Base-by-base conservation (phyloP, 352 stramenopile genomes). In the Pythium brassicae region DNA sequence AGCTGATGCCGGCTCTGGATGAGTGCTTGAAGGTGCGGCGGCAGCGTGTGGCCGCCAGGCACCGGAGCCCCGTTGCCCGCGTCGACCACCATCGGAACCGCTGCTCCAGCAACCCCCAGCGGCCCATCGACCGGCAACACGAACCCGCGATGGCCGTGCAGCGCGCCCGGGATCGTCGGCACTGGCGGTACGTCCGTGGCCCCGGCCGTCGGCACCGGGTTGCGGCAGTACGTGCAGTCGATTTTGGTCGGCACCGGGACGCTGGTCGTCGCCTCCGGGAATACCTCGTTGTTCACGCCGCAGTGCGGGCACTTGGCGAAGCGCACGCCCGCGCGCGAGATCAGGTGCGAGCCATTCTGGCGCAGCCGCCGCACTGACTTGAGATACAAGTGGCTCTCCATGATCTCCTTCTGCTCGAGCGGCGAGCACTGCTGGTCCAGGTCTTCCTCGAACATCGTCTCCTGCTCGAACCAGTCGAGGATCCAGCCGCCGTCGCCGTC, bases 361-460 rank as follows among this genome's bases (percentile, higher is more conserved):
- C 69, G 71, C 29, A 93, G 37, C n/a, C 37, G 58, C 3, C 66
- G 73, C n/a, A 89, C 44, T 14, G 85, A 79, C 52, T 94, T 92
- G 17, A 76, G 61, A 63, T 93, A 92, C 10, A 56, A 67, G 60
- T 92, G 75, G 39, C 62, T 81, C 35, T 87, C 77, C 59, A 87
- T 69, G 59, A 89, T 82, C 50, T 93, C 83, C 52, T 85, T 68
- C 44, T 92, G 80, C 57, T 94, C 85, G 14, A 57, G 57, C 20
- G 62, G 75, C 11, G 80, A 74, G 61, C 83, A 92, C 53, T 87
- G 73, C 58, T 92, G 78, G 61, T 94, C 81, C 53, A 92, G 45
- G 29, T 90, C 82, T 69, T 94, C 85, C 74, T 94, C 85, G 56
- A 94, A 94, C 85, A 94, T 94, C 5, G 83, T 93, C 59, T 94